Conservation (phyloP, 2,329 filamentous ascomycete genomes). For the Rasamsonia emersonii region DNA sequence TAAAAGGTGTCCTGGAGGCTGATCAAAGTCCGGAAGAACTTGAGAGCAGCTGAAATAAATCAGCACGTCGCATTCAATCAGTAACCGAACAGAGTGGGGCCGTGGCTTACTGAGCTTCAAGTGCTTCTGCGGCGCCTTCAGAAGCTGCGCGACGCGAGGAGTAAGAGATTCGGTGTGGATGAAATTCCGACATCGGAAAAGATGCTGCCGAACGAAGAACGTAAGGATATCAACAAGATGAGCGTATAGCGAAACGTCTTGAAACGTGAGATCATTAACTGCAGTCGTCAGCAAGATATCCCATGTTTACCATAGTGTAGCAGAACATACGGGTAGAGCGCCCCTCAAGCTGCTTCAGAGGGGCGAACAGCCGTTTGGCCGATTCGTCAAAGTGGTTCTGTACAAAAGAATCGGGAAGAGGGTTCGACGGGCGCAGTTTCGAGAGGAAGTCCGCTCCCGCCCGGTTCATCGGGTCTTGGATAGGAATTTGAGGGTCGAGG, state of each 20-base stretch:
- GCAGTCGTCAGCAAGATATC: conserved; percentile 10
- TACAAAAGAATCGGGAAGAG: conserved; percentile 78
- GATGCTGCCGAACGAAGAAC: conserved; percentile 87
- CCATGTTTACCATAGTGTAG: conserved; percentile 1
- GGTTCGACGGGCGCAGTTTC: conserved; percentile 55
- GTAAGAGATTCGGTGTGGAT: conserved; percentile 72
- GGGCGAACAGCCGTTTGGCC: conserved; percentile 75
- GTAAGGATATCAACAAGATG: conserved; percentile 89
- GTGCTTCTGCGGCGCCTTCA: conserved; percentile 80
- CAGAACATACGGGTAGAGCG: conserved; percentile 43
- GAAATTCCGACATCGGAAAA: conserved; percentile 78
- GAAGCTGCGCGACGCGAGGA: conserved; percentile 70
- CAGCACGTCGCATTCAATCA: conserved; percentile 1
- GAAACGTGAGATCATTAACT: conserved; percentile 65
- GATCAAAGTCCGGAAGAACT: conserved; percentile 85
- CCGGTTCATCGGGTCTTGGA: conserved; percentile 50
- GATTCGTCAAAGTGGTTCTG: conserved; percentile 84
- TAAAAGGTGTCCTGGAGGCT: conserved; percentile 87
- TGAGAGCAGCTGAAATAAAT: conserved; percentile 60
- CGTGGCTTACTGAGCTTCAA: conserved; percentile 68
- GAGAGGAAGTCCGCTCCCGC: conserved; percentile 60
- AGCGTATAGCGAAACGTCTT: conserved; percentile 81
- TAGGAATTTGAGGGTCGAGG: conserved; percentile 61
- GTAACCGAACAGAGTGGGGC: neutral
- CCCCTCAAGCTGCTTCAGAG: conserved; percentile 69